Evolutionary conservation across 805 yeast genomes (phyloP), one percentile per base, ranked within the genome.

Genomic region (Kuraishia cidri): DNA sequence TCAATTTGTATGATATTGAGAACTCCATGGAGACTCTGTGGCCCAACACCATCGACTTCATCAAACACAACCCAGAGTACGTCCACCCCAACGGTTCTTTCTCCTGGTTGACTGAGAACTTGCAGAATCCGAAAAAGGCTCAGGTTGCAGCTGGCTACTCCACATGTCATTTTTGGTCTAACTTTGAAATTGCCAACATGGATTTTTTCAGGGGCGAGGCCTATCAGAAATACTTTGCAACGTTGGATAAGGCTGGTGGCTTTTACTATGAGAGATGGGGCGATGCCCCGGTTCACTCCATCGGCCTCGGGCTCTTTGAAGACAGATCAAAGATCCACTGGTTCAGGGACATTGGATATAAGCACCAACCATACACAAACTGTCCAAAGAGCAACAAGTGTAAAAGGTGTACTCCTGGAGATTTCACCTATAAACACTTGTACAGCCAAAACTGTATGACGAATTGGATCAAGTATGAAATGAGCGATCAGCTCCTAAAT

Each of bases 251-350:
- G 3, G 55, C 76, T 1, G 92, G 94, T 13, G 90, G 90, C 4
- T 85, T 85, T 47, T 86, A 83, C 52, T 86, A 86, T 46, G 95
- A 87, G 52, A 58, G 95, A 36, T 85, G 95, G 95, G 95, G 95
- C 3, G 95, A 85, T 59, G 95, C 94, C 0, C 95, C 95, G 0
- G 92, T 85, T 2, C 92, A 84, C 50, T 74, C 87, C 3, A 47
- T 86, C 28, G 95, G 90, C 0, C 54, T 84, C 23, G 72, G 75
- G 6, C 49, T 84, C 32, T 82, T 86, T 49, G 83, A 79, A 6
- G 86, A 80, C 44, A 78, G 72, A 43, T 52, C 61, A 6, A 65
- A 69, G 34, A 66, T 86, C 24, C 95, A 86, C 49, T 86, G 94
- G 92, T 87, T 87, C 50, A 69, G 85, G 49, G 94, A 83, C 46